Evolutionary conservation across 805 yeast species (phyloP).

Genomic region (Candida hungchunana): DNA sequence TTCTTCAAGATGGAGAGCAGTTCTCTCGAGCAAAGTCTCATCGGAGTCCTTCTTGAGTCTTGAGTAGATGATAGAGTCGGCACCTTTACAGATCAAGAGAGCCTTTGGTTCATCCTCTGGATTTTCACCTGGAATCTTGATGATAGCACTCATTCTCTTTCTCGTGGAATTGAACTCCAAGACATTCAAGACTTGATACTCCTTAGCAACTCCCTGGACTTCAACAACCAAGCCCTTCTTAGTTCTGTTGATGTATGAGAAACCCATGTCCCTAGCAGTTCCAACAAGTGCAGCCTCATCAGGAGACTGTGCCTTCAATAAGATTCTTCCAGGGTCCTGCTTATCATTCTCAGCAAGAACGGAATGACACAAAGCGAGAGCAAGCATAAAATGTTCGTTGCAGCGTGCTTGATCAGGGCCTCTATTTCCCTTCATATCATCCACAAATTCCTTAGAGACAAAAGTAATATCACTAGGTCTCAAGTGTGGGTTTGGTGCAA

Average conservation of each 20-base stretch:
- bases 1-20: conserved; percentile 70
- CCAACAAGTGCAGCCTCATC: conserved; percentile 85
- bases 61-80: conserved; percentile 74
- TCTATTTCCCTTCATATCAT: conserved; percentile 51
- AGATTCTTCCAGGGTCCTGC: conserved; percentile 48
- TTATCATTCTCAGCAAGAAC: conserved; percentile 68
- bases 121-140: conserved; percentile 40
- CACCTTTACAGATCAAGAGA: conserved; percentile 75
- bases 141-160: conserved; percentile 82
- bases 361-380: conserved; percentile 74
- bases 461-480: conserved; percentile 65
- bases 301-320: conserved; percentile 76
- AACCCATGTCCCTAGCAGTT: conserved; percentile 77
- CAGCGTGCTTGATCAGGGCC: conserved; percentile 52
- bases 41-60: conserved; percentile 48
- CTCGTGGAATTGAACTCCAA: conserved; percentile 80
- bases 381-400: conserved; percentile 71
- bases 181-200: conserved; percentile 65
- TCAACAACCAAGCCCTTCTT: conserved; percentile 63
- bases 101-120: conserved; percentile 49
- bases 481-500: conserved; percentile 36
- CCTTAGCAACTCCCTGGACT: conserved; percentile 66
- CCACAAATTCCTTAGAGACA: conserved; percentile 59
- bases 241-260: conserved; percentile 59
- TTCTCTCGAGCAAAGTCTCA: conserved; percentile 45